Evolutionary conservation across 2,329 filamentous ascomycete genomes (phyloP).

Genomic region (Ophiostoma tasmaniense): DNA sequence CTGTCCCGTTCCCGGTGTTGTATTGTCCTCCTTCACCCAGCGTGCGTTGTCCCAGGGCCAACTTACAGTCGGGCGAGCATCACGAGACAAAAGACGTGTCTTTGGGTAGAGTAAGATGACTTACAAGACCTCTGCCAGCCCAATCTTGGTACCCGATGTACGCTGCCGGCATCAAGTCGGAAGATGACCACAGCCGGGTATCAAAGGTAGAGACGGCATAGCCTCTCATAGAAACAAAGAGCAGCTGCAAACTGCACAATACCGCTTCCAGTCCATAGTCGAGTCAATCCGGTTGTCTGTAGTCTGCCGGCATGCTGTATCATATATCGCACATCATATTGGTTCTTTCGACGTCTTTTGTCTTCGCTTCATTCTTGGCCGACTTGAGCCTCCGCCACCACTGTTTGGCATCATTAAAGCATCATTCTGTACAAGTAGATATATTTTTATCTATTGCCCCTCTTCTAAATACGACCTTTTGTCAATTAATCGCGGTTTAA

Average conservation of each 20-base stretch:
- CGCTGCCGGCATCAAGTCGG: neutral
- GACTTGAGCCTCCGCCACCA: neutral
- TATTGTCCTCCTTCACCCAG: neutral
- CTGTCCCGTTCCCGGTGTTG: conserved; percentile 8
- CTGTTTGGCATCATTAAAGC: too few relatives aligned
- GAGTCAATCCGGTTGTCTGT: neutral
- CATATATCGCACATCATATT: neutral
- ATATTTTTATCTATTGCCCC: too few relatives aligned
- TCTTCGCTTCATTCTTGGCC: neutral
- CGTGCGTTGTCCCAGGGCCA: neutral
- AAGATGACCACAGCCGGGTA: neutral
- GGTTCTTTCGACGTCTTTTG: neutral
- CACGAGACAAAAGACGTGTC: neutral
- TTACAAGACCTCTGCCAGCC: neutral
- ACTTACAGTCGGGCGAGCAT: neutral
- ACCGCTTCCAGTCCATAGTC: neutral
- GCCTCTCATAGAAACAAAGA: neutral
- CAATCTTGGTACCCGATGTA: neutral
- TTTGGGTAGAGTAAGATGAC: neutral
- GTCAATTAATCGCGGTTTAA: neutral
- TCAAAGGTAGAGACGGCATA: neutral
- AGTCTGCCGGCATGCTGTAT: neutral
- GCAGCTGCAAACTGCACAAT: neutral
- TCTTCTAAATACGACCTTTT: too few relatives aligned
- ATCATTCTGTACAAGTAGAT: too few relatives aligned